Percentiles rank a stretch among this genome's conserved stretches.
These are phyloP conservation scores for Clonostachys byssicola DNA, from an alignment of 2,329 filamentous ascomycete genomes.

Conservation along the genomic window DNA sequence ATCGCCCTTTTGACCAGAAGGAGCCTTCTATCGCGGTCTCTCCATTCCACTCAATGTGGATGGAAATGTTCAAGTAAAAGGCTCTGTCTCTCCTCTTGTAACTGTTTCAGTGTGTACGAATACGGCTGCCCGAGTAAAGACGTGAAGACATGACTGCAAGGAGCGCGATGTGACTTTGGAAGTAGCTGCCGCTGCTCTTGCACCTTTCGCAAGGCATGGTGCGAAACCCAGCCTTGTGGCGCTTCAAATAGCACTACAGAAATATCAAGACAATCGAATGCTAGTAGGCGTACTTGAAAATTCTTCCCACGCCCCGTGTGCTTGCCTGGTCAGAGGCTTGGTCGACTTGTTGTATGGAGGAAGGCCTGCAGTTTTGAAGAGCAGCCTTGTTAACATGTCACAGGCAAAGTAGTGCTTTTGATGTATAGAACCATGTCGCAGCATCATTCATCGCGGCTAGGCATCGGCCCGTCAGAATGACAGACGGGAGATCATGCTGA, in stretches of 20 bases:
- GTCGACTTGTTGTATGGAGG: not conserved
- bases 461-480: constrained; percentile 12
- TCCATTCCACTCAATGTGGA: not conserved
- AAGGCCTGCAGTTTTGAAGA: constrained; percentile 4
- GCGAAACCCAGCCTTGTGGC: constrained; percentile 8
- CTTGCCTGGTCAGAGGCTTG: not conserved
- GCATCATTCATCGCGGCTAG: constrained; percentile 11
- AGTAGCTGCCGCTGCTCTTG: constrained; percentile 7
- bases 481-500: constrained; percentile 8
- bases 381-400: constrained; percentile 12
- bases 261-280: constrained; percentile 12
- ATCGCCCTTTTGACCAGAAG: no score
- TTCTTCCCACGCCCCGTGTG: constrained; percentile 5
- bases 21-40: no score
- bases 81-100: not conserved
- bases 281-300: constrained; percentile 10
- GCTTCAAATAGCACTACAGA: constrained; percentile 5
- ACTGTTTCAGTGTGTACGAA: constrained; percentile 7
- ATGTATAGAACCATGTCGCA: constrained; percentile 5
- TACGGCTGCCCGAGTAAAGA: constrained; percentile 5
- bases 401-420: constrained; percentile 9
- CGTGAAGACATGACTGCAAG: constrained; percentile 9
- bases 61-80: constrained; percentile 5
- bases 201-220: constrained; percentile 7
- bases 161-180: constrained; percentile 1